Conservation (phyloP, 345 rosid genomes). For the Citrus glauca region DNA sequence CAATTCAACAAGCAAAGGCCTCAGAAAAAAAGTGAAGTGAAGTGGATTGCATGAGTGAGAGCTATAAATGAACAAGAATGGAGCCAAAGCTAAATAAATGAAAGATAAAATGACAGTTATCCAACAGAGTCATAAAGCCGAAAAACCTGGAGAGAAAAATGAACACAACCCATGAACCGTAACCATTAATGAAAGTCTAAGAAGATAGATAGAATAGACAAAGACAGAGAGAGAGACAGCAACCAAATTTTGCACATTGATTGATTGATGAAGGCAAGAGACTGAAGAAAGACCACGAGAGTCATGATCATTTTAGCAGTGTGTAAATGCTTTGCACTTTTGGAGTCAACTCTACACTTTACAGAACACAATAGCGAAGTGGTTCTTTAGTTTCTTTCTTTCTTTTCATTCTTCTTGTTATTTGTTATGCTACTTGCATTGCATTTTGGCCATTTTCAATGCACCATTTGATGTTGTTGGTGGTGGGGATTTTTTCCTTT, state of each 20-base stretch:
- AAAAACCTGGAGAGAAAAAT: not conserved
- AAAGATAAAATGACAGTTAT: not conserved
- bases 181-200: conserved; percentile 5
- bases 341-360: conserved; percentile 19
- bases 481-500: not conserved
- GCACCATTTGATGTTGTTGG: not conserved
- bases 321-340: not conserved
- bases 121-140: conserved; percentile 1
- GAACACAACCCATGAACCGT: not conserved
- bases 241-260: conserved; percentile 11
- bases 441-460: not conserved
- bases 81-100: not conserved
- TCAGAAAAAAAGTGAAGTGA: not conserved
- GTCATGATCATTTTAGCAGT: conserved; percentile 23
- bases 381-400: not conserved
- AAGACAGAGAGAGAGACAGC: not conserved
- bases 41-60: not conserved
- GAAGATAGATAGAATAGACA: not conserved
- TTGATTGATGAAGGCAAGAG: conserved; percentile 33
- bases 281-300: conserved; percentile 23
- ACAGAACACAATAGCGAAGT: conserved; percentile 8
- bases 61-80: not conserved
- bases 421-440: not conserved
- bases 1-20: too few relatives aligned
- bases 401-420: not conserved